These are phyloP conservation scores for Coemansia sp. DNA, from an alignment of 371 early-diverging fungal species.

Conservation along the genomic window DNA sequence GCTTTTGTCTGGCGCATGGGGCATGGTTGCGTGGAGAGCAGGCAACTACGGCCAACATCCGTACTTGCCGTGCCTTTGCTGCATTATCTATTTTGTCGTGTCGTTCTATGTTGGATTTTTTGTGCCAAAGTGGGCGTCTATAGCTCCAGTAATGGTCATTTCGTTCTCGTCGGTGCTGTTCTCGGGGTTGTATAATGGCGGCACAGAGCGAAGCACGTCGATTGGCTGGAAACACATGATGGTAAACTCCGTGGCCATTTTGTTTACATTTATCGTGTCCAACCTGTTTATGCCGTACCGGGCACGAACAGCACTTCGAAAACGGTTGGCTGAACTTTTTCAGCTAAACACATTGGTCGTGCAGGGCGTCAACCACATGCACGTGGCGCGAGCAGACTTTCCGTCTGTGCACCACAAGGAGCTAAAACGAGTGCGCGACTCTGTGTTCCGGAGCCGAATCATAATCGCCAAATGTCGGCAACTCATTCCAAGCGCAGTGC, in stretches of 20 bases:
- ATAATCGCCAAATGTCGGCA: slow-evolving; percentile 26
- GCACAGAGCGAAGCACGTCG: slow-evolving; percentile 7
- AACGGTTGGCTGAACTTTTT: slow-evolving; percentile 26
- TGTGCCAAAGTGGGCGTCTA: slow-evolving; percentile 13
- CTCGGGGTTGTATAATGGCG: slow-evolving; percentile 8
- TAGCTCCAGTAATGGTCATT: slow-evolving; percentile 32
- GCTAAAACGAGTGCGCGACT: slow-evolving; percentile 9
- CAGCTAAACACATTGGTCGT: slow-evolving; percentile 27
- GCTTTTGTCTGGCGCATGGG: slow-evolving; percentile 31
- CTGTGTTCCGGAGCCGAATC: slow-evolving; percentile 22
- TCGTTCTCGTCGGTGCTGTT: slow-evolving; percentile 40
- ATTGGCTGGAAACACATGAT: slow-evolving; percentile 38
- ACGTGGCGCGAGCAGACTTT: slow-evolving; percentile 33
- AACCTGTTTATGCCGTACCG: slow-evolving; percentile 41
- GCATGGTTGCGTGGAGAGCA: slow-evolving; percentile 38
- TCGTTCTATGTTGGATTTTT: slow-evolving; percentile 28
- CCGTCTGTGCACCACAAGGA: slow-evolving; percentile 21
- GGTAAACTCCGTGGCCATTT: slow-evolving; percentile 36
- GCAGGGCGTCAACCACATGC: slow-evolving; percentile 42
- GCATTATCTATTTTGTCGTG: slow-evolving; percentile 27
- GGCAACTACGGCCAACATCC: slow-evolving; percentile 12
- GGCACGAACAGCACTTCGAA: slow-evolving; percentile 36
- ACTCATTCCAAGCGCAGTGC: slow-evolving; percentile 17
- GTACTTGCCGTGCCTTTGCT: slow-evolving; percentile 24
- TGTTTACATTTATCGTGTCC: slow-evolving; percentile 34